A percentile compares a stretch with the other conserved stretches of the same genome.
phyloP scores from a whole-genome alignment of 306 rosid species.

The Sicyos edulis region DNA sequence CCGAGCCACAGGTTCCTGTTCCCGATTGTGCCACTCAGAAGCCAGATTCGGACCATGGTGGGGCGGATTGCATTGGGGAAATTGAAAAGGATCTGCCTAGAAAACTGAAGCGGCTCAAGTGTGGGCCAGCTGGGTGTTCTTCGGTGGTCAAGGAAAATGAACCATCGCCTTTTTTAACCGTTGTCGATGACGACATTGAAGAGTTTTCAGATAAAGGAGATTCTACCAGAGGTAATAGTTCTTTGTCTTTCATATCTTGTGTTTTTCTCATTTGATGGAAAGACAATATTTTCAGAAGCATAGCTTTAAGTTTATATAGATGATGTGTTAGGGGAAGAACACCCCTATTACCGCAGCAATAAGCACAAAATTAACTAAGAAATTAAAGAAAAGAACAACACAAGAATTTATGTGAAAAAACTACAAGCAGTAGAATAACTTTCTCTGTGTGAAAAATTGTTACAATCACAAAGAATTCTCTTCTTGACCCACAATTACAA shows the following conservation, averaged over 20 bases:
- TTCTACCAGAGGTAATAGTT: constrained; percentile 27
- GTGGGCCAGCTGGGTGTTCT: constrained; percentile 32
- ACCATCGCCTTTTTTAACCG: constrained; percentile 11
- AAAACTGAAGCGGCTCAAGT: constrained; percentile 59
- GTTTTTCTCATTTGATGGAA: not conserved
- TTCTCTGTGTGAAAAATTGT: too few species aligned
- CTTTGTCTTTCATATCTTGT: too few species aligned
- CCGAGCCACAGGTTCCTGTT: constrained; percentile 27
- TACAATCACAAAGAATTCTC: too few species aligned
- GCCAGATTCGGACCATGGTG: constrained; percentile 20
- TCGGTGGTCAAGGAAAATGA: constrained; percentile 17
- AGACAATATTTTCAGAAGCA: too few species aligned
- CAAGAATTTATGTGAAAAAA: too few species aligned
- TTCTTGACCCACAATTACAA: too few species aligned
- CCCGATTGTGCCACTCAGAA: constrained; percentile 4
- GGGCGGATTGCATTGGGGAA: constrained; percentile 36
- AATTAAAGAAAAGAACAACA: too few species aligned
- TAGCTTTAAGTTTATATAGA: too few species aligned
- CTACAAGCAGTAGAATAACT: too few species aligned
- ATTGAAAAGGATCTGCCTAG: constrained; percentile 28
- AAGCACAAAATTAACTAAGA: too few species aligned
- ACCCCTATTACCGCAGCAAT: too few species aligned
- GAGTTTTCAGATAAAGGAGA: constrained; percentile 65
- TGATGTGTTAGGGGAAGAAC: too few species aligned
- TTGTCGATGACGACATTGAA: constrained; percentile 62